Conservation (phyloP, 176 grass and related monocot genomes). For the Raddia distichophylla region DNA sequence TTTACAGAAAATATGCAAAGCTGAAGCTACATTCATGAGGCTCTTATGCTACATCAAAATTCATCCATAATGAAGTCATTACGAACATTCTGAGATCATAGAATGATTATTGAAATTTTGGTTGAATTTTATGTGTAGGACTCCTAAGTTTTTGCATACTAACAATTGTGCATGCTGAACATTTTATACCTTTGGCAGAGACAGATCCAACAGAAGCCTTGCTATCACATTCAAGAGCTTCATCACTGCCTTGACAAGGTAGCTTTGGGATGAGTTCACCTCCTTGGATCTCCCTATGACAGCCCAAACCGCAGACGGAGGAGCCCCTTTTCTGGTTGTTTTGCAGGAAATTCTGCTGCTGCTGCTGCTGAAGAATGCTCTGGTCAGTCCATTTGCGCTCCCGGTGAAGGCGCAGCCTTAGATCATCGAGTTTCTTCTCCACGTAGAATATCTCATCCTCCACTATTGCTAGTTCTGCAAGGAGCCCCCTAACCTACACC, state of each 20-base stretch:
- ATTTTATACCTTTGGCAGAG: constrained; percentile 40
- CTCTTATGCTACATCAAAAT: not conserved
- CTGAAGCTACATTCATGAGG: not conserved
- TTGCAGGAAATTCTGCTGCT: constrained; percentile 31
- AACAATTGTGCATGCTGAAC: not conserved
- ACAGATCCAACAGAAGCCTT: constrained; percentile 54
- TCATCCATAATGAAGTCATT: not conserved
- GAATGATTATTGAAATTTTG: not conserved
- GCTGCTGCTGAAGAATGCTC: constrained; percentile 38
- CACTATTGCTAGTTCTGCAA: constrained; percentile 73
- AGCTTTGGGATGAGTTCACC: constrained; percentile 44
- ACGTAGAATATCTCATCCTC: constrained; percentile 92
- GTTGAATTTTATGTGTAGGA: not conserved
- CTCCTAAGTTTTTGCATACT: not conserved
- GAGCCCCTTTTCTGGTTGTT: constrained; percentile 42
- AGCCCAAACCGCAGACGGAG: constrained; percentile 48
- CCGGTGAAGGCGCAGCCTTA: constrained; percentile 53
- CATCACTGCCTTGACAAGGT: constrained; percentile 26
- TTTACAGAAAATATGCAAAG: not conserved
- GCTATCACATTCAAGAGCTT: constrained; percentile 41
- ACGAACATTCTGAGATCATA: not conserved
- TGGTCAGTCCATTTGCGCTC: constrained; percentile 70
- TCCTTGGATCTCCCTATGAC: constrained; percentile 46
- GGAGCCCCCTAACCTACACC: constrained; percentile 61
- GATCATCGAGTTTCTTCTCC: constrained; percentile 78